Base-by-base conservation (phyloP, 2,329 filamentous ascomycete species). In the Trichoderma koningii region DNA sequence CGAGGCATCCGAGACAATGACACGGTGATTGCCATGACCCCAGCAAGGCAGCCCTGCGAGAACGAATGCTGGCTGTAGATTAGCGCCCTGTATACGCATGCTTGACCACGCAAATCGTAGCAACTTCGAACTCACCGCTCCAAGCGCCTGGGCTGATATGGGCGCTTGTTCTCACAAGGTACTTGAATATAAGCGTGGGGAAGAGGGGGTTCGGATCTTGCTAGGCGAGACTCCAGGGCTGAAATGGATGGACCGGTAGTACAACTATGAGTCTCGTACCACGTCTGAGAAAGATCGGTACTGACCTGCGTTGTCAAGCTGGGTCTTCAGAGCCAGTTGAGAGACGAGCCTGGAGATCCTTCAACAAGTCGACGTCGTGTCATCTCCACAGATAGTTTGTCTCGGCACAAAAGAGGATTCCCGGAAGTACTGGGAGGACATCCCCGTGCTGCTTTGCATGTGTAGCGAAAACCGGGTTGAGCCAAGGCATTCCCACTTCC, bases 1-100 rank as follows among this genome's bases (percentile, higher is more conserved):
- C 34, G 38, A 60, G 56, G 56, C 56, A 51, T 23, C 12, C 21
- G 42, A 51, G 56, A 30, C 56, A 60, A 60, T 41, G 45, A 9
- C 38, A 19, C 30, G 19, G 34, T 48, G 19, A 21, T 3, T 28
- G 15, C 30, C 15, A 23, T 5, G n/a, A 14, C 41, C 47, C 57
- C 26, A 14, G 45, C 38, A 52, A 51, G 38, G 48, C n/a, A 44
- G 14, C 14, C 7, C 12, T 30, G 10, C 2, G 34, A 14, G 7
- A 38, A 12, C 5, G 10, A 38, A 38, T n/a, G 34, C 51, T 44
- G 15, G 30, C 45, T 15, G 44, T 44, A 14, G 21, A 17, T 52
- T 52, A 28, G 48, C 47, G 48, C 28, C 23, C 51, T 52, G 30
- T 21, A 34, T 14, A 28, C n/a, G 26, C n/a, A 61, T 17, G 19